Evolutionary conservation across 2,329 filamentous ascomycete genomes (phyloP).

Genomic region (Mollisiaceae sp.): DNA sequence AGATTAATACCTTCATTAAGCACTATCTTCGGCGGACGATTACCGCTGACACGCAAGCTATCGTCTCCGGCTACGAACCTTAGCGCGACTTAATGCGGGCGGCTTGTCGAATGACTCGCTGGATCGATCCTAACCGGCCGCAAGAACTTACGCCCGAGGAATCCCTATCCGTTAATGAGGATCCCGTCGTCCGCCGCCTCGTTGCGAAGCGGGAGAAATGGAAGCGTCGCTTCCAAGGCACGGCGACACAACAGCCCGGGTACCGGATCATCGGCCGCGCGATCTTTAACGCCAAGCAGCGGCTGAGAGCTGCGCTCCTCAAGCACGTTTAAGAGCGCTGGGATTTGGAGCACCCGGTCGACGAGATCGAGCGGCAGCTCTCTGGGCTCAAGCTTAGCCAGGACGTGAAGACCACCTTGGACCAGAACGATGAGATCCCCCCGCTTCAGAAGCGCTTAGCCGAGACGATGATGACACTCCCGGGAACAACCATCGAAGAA

Average conservation of each 20-base stretch:
- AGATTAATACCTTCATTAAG: conserved; percentile 32
- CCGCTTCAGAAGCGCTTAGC: conserved; percentile 36
- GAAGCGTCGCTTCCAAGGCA: conserved; percentile 28
- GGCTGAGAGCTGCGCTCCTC: conserved; percentile 23
- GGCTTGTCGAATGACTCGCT: conserved; percentile 29
- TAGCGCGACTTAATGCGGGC: conserved; percentile 27
- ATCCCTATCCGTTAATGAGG: conserved; percentile 30
- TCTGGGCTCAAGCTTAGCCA: conserved; percentile 21
- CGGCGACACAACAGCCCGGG: conserved; percentile 19
- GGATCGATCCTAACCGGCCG: conserved; percentile 29
- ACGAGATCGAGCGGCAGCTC: conserved; percentile 33
- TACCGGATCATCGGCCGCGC: conserved; percentile 23
- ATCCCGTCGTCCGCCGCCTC: conserved; percentile 25
- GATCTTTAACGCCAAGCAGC: conserved; percentile 29
- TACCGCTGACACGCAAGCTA: conserved; percentile 26
- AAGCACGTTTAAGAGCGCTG: conserved; percentile 23
- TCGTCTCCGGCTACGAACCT: conserved; percentile 26
- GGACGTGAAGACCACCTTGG: conserved; percentile 17
- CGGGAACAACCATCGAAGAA: conserved; percentile 29
- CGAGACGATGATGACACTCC: conserved; percentile 39
- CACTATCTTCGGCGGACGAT: conserved; percentile 27
- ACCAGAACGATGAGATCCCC: conserved; percentile 31
- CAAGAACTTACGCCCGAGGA: conserved; percentile 29
- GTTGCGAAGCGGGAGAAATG: conserved; percentile 26
- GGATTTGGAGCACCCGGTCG: conserved; percentile 30